These are phyloP conservation scores for Stephania yunnanensis DNA, from an alignment of 164 flowering plant genomes.

Conservation along the genomic window DNA sequence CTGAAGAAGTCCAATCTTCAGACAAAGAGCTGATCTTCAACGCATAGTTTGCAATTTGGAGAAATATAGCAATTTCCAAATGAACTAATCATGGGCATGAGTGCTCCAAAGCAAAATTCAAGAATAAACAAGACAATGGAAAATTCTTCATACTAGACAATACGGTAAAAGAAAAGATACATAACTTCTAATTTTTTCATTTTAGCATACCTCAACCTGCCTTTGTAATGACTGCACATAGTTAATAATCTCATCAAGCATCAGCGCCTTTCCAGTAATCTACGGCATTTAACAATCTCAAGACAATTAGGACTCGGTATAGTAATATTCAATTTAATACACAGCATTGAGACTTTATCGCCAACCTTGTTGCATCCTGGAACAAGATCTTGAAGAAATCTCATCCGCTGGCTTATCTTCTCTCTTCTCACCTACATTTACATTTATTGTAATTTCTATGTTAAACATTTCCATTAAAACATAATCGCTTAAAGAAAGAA, in stretches of 20 bases:
- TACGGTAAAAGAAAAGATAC: not conserved
- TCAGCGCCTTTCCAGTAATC: constrained; percentile 96
- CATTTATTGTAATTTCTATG: constrained; percentile 5
- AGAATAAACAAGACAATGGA: not conserved
- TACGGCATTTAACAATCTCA: constrained; percentile 12
- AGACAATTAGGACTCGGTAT: not conserved
- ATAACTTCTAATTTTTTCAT: not conserved
- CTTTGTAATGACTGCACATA: constrained; percentile 95
- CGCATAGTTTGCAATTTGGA: not conserved
- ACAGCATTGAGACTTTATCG: not conserved
- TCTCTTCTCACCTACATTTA: constrained; percentile 80
- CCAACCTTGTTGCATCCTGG: constrained; percentile 96
- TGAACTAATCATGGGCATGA: not conserved
- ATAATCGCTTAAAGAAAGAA: not conserved
- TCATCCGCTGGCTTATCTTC: constrained; percentile 94
- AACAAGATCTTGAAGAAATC: constrained; percentile 94
- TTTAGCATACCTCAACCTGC: constrained; percentile 82
- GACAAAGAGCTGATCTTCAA: not conserved
- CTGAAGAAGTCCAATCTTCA: not conserved
- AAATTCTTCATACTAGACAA: not conserved
- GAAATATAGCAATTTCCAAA: not conserved
- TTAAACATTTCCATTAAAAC: constrained; percentile 8
- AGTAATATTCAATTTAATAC: not conserved
- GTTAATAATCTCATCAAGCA: constrained; percentile 98
- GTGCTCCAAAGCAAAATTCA: not conserved